phyloP scores from a whole-genome alignment of 2,329 filamentous ascomycete genomes.

The Calonectria montana region DNA sequence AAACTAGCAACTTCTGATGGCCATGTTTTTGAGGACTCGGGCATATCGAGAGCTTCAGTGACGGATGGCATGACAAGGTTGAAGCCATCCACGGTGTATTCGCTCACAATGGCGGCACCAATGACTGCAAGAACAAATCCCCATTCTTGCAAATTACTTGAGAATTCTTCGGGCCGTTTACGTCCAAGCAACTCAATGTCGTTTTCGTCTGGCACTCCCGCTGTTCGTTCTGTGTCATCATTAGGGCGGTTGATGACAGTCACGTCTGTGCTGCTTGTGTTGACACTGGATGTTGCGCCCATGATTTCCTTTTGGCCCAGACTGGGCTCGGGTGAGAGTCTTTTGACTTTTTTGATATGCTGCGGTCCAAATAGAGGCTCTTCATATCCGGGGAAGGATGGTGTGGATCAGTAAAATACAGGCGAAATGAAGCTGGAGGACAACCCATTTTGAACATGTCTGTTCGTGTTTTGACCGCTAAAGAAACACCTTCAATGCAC shows the following conservation, averaged over 20 bases:
- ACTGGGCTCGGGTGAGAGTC: too few relatives aligned
- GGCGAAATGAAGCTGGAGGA: neutral
- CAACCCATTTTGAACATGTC: too few relatives aligned
- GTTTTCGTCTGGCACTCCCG: neutral
- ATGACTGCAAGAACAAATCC: neutral
- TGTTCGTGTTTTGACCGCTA: neutral
- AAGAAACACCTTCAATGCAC: neutral
- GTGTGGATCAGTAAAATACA: neutral
- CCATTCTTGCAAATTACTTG: neutral
- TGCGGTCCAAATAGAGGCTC: too few relatives aligned
- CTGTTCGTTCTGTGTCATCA: neutral
- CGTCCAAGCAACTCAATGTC: neutral
- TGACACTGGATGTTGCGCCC: neutral
- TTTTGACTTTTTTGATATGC: neutral
- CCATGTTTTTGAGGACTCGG: slow-evolving; percentile 1
- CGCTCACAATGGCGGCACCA: neutral
- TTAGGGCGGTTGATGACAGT: neutral
- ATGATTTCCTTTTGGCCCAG: neutral
- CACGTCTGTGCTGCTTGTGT: neutral
- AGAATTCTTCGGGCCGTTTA: neutral
- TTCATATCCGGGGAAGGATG: neutral
- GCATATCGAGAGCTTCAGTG: slow-evolving; percentile 48
- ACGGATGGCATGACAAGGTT: slow-evolving; percentile 70
- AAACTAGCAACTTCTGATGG: slow-evolving; percentile 40
- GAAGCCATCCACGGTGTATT: slow-evolving; percentile 9